Base-by-base conservation (phyloP, 2,329 filamentous ascomycete species). In the Lecanicillium sp. region DNA sequence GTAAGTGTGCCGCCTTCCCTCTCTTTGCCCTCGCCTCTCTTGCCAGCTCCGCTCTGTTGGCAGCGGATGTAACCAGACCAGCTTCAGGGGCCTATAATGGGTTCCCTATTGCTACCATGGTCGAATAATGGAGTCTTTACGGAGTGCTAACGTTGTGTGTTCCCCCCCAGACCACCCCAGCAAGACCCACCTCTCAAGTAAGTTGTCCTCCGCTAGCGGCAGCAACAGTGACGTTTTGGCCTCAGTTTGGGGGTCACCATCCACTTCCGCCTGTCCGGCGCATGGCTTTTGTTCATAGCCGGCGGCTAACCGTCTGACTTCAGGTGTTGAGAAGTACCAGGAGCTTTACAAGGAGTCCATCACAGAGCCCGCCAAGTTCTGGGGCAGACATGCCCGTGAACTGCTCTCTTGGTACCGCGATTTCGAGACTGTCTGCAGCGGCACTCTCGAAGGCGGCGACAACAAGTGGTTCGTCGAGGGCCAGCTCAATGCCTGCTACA, bases 401-500 rank as follows among this genome's bases (percentile, higher is more conserved):
- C 78, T 95, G 39, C 75, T 98, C 51, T 81, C 83, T 36, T 98
- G 92, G 85, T 80, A 87, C 49, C 76, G 75, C 49, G 90, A 96
- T 58, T 98, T 98, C 65, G 69, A 94, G 62, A 96, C 89, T 11
- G 88, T 94, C 38, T 79, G 79, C 60, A 76, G 73, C 43, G 92
- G 92, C 44, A 80, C 78, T 20, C 76, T 98, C 41, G 61, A 61
- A 38, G 71, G 83, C 46, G 92, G 92, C 51, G 89, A 98, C 67
- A 82, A 75, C 56, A 85, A 88, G 46, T 98, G 92, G 90, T 98
- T 96, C 59, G 66, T 89, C 45, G 92, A 95, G 68, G 92, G 92
- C 49, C 78, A 82, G 53, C 72, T 98, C 56, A 98, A 98, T 56
- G 92, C 92, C 46, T 92, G 85, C 19, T 96, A 88, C 78, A 98